Evolutionary conservation across 768 basidiomycete species (phyloP), one percentile per base, ranked within the genome.

Genomic region (Termitomyces bulborhizus): DNA sequence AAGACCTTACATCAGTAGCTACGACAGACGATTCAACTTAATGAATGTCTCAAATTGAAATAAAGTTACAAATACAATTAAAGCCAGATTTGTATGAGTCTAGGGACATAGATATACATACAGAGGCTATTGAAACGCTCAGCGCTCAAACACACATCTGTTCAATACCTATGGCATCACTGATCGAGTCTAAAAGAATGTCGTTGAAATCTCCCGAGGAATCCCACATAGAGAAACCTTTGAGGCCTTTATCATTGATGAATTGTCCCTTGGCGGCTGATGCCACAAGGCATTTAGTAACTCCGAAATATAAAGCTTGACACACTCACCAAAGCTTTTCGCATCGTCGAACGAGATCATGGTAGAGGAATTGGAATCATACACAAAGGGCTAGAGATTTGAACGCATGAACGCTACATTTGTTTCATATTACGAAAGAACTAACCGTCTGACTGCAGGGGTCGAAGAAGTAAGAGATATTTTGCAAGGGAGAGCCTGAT

Each of bases 361-460:
- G 29, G 81, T 73, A 37, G 82, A 65, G 0, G 73, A 72, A 1
- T 65, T 71, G 4, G 74, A 53, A 63, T 85, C 76, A 68, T 88
- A 90, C 16, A 90, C 77, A 55, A 78, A 88, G 0, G 87, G 82
- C 86, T 90, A 59, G 5, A 44, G 16, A 54, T 36, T 29, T 44
- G 6, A 51, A 31, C 11, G 11, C 18, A 43, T 51, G 31, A 58
- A 21, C 48, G 46, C 21, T n/a, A n/a, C 21, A 27, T 24, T 18
- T 26, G 36, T 3, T 8, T 36, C 11, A 11, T 13, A 43, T 37
- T n/a, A 29, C 48, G 18, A n/a, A 63, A n/a, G 36, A 7, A 72
- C 82, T 32, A 58, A 90, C 89, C 49, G 89, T 90, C 67, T 89
- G 80, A 57, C 81, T 85, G 73, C 89, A 91, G 3, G 72, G 64